Percentiles rank a stretch among this genome's conserved stretches.
phyloP scores from a whole-genome alignment of 129 eudicot species.

The Tagetes patula region DNA sequence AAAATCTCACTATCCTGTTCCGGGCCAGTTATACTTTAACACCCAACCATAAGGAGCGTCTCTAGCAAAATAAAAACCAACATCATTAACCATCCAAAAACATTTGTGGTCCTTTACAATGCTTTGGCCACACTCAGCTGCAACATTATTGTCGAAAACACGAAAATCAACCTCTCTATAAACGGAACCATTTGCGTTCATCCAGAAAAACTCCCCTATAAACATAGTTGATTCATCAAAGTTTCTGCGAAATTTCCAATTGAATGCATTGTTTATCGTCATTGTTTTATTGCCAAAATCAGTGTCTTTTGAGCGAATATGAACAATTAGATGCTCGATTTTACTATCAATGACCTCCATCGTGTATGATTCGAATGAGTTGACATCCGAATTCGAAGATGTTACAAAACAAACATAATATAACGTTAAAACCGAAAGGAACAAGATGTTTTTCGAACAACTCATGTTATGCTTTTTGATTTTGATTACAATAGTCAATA shows the following conservation, averaged over 20 bases:
- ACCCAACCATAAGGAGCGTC: no score
- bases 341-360: not conserved
- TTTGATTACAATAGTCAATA: not conserved
- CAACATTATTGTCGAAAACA: conserved; percentile 21
- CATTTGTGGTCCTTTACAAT: no score
- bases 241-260: conserved; percentile 12
- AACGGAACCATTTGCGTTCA: not conserved
- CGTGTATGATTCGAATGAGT: not conserved
- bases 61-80: no score
- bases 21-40: no score
- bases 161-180: conserved; percentile 5
- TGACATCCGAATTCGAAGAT: not conserved
- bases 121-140: not conserved
- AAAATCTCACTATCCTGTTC: no score
- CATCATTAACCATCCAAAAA: no score
- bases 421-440: not conserved
- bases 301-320: conserved; percentile 9
- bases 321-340: conserved; percentile 11
- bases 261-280: not conserved
- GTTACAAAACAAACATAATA: not conserved
- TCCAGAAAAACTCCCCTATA: conserved; percentile 26
- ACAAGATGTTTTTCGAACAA: not conserved
- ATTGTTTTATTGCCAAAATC: conserved; percentile 18
- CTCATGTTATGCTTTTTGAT: not conserved
- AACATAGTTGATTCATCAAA: not conserved